These are phyloP conservation scores for Trypanosoma melophagium DNA, from an alignment of 208 protist genomes.

Conservation along the genomic window DNA sequence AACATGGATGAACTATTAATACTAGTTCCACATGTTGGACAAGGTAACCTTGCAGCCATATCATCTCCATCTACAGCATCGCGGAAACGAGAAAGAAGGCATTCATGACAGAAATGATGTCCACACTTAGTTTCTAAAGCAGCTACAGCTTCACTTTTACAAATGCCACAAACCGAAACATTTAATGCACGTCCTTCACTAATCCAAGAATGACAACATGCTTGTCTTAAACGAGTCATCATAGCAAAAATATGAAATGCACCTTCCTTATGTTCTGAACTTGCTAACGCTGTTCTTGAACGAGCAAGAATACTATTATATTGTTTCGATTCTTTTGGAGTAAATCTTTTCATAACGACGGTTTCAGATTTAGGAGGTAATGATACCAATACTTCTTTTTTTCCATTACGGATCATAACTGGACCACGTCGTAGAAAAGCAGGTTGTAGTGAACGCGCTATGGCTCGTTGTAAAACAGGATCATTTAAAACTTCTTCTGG, in stretches of 20 bases:
- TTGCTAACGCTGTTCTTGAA: conserved; percentile 71
- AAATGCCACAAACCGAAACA: conserved; percentile 78
- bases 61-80: conserved; percentile 79
- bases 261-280: conserved; percentile 59
- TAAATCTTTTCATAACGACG: conserved; percentile 68
- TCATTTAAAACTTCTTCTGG: conserved; percentile 79
- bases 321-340: conserved; percentile 62
- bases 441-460: conserved; percentile 86
- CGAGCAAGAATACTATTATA: conserved; percentile 88
- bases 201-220: conserved; percentile 91
- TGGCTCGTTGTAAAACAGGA: conserved; percentile 68
- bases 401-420: conserved; percentile 86
- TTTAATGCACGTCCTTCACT: conserved; percentile 60
- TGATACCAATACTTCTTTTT: conserved; percentile 72
- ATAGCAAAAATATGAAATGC: conserved; percentile 92
- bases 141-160: conserved; percentile 56
- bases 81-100: conserved; percentile 71
- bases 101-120: conserved; percentile 89
- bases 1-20: conserved; percentile 67
- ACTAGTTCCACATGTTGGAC: conserved; percentile 50
- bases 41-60: conserved; percentile 52
- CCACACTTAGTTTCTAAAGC: conserved; percentile 70
- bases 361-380: conserved; percentile 80
- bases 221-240: conserved; percentile 92
- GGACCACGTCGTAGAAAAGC: conserved; percentile 84